Percentiles rank a stretch among this genome's conserved stretches.
Conservation (phyloP, 164 flowering plant genomes). For the Warburgia ugandensis region DNA sequence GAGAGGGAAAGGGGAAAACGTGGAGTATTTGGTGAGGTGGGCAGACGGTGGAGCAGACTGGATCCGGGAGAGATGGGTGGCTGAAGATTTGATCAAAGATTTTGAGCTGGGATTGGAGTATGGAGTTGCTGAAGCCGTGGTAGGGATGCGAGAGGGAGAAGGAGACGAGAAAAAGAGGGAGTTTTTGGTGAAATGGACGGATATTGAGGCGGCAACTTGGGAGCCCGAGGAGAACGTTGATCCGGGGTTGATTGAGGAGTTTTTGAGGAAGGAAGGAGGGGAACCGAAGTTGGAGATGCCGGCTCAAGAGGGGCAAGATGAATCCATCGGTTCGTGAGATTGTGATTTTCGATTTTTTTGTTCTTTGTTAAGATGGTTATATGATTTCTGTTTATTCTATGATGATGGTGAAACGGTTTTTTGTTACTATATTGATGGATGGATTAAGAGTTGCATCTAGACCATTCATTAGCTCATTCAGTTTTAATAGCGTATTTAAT, state of each 20-base stretch:
- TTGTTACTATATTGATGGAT: too few relatives aligned
- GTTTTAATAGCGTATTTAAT: too few relatives aligned
- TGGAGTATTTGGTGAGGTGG: slow-evolving; percentile 86
- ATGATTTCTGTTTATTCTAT: too few relatives aligned
- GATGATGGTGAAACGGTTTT: too few relatives aligned
- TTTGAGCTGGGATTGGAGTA: slow-evolving; percentile 88
- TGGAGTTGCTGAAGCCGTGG: slow-evolving; percentile 69
- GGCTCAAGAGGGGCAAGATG: neutral
- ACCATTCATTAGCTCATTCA: too few relatives aligned
- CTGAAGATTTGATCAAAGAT: slow-evolving; percentile 68
- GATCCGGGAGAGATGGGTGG: slow-evolving; percentile 51
- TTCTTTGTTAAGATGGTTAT: too few relatives aligned
- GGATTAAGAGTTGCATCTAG: too few relatives aligned
- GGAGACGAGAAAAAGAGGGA: slow-evolving; percentile 53
- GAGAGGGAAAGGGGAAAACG: slow-evolving; percentile 61
- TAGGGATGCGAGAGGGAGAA: slow-evolving; percentile 32
- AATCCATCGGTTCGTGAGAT: neutral
- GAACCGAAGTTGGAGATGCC: neutral
- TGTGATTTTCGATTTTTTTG: neutral
- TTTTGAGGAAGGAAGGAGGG: slow-evolving; percentile 25
- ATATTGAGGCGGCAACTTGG: slow-evolving; percentile 90
- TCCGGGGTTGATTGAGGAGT: slow-evolving; percentile 56
- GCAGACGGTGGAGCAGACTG: slow-evolving; percentile 84
- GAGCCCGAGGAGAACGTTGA: slow-evolving; percentile 91
- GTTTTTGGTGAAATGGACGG: slow-evolving; percentile 85